Conservation (phyloP, 139 green algal species). For the Auxenochlorella pyrenoidosa region DNA sequence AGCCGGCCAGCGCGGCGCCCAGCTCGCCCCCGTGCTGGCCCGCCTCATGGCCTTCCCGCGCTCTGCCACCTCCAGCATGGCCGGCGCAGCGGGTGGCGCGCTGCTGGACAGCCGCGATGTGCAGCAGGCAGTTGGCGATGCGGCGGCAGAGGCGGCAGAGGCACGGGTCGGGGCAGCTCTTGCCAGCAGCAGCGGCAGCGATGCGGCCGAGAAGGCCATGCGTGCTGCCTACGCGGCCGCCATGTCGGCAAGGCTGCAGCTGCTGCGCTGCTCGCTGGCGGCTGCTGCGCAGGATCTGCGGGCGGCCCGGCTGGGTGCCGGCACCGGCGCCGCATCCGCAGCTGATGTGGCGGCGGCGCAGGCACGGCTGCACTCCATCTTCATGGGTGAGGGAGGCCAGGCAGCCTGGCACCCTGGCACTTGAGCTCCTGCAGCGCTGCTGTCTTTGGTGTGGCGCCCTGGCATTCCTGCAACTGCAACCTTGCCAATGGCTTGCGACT, state of each 20-base stretch:
- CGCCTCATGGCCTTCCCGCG: conserved; percentile 46
- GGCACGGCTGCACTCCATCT: conserved; percentile 48
- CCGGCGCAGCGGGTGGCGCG: neutral
- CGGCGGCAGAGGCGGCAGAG: neutral
- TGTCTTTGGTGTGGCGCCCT: neutral
- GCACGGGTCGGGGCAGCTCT: neutral
- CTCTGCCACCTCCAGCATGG: neutral
- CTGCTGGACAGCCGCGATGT: conserved; percentile 17
- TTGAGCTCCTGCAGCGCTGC: neutral
- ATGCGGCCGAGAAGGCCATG: conserved; percentile 20
- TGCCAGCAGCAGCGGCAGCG: neutral
- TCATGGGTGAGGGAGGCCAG: conserved; percentile 17
- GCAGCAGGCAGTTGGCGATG: conserved; percentile 27
- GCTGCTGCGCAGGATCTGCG: conserved; percentile 54
- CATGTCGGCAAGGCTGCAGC: conserved; percentile 60
- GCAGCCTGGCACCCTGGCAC: neutral
- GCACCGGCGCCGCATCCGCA: neutral
- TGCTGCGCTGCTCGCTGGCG: conserved; percentile 38
- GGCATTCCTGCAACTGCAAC: neutral
- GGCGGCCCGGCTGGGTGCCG: neutral
- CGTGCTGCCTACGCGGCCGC: conserved; percentile 53
- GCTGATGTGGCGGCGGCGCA: conserved; percentile 11
- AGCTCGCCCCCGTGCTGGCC: conserved; percentile 17
- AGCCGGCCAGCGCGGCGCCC: neutral
- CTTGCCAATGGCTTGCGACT: neutral